These are phyloP conservation scores for Aspergillus sp. DNA, from an alignment of 2,329 filamentous ascomycete species.

Conservation along the genomic window DNA sequence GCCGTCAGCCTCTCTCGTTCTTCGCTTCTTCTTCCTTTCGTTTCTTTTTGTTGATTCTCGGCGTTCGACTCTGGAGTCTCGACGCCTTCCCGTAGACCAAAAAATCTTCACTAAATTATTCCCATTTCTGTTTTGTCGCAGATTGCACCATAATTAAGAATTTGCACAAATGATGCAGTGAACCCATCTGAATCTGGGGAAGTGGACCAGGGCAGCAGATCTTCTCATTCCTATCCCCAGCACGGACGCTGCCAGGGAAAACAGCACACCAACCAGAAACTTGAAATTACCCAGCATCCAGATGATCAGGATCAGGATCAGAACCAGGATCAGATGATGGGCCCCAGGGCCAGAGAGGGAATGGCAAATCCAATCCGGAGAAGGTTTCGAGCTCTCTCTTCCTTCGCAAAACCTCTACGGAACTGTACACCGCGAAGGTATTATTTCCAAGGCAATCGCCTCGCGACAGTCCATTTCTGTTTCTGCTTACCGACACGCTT, in stretches of 20 bases:
- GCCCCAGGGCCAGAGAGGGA: too few relatives aligned
- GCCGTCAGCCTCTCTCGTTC: not conserved
- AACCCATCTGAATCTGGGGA: conserved; percentile 21
- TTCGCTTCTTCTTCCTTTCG: not conserved
- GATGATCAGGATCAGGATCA: conserved; percentile 3
- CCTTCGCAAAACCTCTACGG: too few relatives aligned
- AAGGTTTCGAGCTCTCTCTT: not conserved
- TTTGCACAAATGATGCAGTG: too few relatives aligned
- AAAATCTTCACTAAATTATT: not conserved
- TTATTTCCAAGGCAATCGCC: not conserved
- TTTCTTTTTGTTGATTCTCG: not conserved
- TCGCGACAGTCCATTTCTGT: not conserved
- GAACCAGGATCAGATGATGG: conserved; percentile 11
- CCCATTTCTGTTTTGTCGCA: too few relatives aligned
- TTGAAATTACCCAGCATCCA: not conserved
- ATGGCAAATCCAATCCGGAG: not conserved
- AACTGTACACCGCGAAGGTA: too few relatives aligned
- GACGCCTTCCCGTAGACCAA: not conserved
- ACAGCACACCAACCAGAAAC: not conserved
- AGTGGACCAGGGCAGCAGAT: conserved; percentile 20
- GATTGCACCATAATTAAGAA: too few relatives aligned
- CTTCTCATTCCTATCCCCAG: conserved; percentile 11
- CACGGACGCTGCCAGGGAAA: conserved; percentile 11
- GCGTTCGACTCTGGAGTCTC: not conserved
- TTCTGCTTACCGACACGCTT: conserved; percentile 5